Base-by-base conservation (phyloP, 768 basidiomycete genomes). In the Mycena vulgaris region DNA sequence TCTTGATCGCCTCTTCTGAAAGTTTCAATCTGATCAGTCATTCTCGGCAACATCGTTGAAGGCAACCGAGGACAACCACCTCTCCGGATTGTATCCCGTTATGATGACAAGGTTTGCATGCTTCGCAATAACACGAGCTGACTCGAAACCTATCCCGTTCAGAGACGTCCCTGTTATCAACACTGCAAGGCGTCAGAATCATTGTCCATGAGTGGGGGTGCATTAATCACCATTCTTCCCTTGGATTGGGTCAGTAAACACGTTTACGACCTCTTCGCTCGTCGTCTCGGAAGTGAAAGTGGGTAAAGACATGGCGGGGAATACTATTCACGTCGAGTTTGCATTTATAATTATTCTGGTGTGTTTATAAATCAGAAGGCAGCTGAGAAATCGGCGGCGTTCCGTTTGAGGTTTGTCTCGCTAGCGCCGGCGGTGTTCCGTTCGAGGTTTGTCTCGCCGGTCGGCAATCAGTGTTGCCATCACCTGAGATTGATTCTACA, bases 61-160 rank as follows among this genome's bases (percentile, higher is more conserved):
- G 33, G 6, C 13, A 6, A 35, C 5, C 5, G n/a, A 23, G 8
- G 13, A 6, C 8, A 17, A n/a, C 5, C n/a, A 47, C 66, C 66
- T n/a, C 33, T 60, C 66, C 5, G 19, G 13, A 35, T 60, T 60
- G 57, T 67, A 60, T 48, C 66, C 66, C 6, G 66, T 67, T 6
- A 67, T 67, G 23, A 67, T 30, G 7, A 66, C 56, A 55, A 66
- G 47, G 25, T 45, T 51, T 2, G 65, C 65, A 27, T 66, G 56
- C 25, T 66, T 45, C 19, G 65, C 65, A 37, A 66, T 66, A 5
- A 56, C 55, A 17, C 56, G 55, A n/a, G 65, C 65, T 4, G 65
- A 37, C 23, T 66, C 65, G 28, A 58, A 66, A 9, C 42, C 62
- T 14, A 47, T 59, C 51, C 66, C 58, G 27, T 47, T 53, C 31